Evolutionary conservation across 306 rosid genomes (phyloP), one percentile per base, ranked within the genome.

Genomic region (Lathyrus aphaca): DNA sequence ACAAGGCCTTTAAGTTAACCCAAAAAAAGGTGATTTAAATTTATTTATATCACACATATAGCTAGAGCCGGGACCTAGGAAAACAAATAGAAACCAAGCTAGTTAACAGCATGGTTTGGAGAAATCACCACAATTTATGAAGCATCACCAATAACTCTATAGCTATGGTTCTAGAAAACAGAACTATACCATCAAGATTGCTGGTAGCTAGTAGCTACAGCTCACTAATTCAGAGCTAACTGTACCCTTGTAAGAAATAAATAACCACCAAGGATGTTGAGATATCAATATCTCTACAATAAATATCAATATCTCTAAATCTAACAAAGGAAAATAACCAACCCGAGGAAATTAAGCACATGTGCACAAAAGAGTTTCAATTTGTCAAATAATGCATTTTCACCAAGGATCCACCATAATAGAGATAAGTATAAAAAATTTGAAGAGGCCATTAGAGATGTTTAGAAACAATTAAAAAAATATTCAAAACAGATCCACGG

Each of bases 151-250:
- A 27, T 62, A 51, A 43, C 38, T 25, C 46, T 38, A 50, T 38
- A 1, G 10, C 15, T 50, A 49, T 35, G 64, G 32, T 37, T 12
- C 43, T 51, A 38, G 77, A 61, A 38, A 44, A 42, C 6, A 18
- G 37, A 6, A 57, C 12, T 49, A 49, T 49, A 49, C 5, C 23
- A 49, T 49, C 55, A 15, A 46, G 10, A 38, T 21, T 23, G 35
- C 46, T 14, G 43, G 56, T 54, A 23, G 64, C 58, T 14, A 43
- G 44, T 44, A 18, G 49, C 73, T 30, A 57, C 63, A 10, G 42
- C 66, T 51, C 23, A 38, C 23, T 32, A 45, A 21, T 53, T 74
- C 39, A 74, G 48, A 64, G 35, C 43, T 49, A 17, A 74, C 54
- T 29, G 23, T 53, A 42, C 12, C 25, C 60, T 35, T 14, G 12